Conservation (phyloP, 257 asterid genomes). For the Nemophila menziesii region DNA sequence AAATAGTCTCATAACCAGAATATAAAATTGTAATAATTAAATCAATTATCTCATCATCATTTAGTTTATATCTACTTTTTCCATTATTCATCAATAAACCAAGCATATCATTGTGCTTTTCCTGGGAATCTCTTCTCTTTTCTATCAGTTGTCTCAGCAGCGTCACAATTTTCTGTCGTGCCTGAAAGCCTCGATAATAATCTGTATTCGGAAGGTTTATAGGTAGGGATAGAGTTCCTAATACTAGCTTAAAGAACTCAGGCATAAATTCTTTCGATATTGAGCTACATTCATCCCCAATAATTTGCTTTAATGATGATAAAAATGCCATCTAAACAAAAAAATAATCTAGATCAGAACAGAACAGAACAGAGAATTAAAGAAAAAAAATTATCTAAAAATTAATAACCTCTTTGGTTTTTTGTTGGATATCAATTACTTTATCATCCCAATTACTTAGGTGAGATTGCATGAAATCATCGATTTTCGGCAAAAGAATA, state of each 20-base stretch:
- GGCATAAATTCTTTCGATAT: slow-evolving; percentile 21
- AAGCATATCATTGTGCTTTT: slow-evolving; percentile 38
- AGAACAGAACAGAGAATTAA: slow-evolving; percentile 19
- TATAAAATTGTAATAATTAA: slow-evolving; percentile 70
- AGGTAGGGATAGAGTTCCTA: slow-evolving; percentile 62
- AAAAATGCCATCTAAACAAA: slow-evolving; percentile 49
- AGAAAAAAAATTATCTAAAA: background rate
- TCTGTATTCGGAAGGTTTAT: slow-evolving; percentile 52
- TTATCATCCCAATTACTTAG: slow-evolving; percentile 39
- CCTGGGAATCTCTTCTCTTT: slow-evolving; percentile 40
- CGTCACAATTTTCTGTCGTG: slow-evolving; percentile 42
- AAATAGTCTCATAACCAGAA: slow-evolving; percentile 84
- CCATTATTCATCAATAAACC: slow-evolving; percentile 31
- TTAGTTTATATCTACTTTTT: slow-evolving; percentile 23
- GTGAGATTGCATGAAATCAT: slow-evolving; percentile 38
- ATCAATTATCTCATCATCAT: slow-evolving; percentile 62
- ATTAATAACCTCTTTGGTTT: slow-evolving; percentile 38
- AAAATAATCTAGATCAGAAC: background rate
- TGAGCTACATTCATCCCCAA: slow-evolving; percentile 27
- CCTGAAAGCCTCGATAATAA: slow-evolving; percentile 43
- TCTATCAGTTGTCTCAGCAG: slow-evolving; percentile 37
- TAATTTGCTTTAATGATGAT: slow-evolving; percentile 34
- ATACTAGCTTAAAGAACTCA: slow-evolving; percentile 38
- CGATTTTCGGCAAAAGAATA: slow-evolving; percentile 35
- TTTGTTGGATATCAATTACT: slow-evolving; percentile 52